A percentile compares a stretch with the other conserved stretches of the same genome.
phyloP scores from a whole-genome alignment of 2,329 filamentous ascomycete genomes.

The Fusarium sp. region DNA sequence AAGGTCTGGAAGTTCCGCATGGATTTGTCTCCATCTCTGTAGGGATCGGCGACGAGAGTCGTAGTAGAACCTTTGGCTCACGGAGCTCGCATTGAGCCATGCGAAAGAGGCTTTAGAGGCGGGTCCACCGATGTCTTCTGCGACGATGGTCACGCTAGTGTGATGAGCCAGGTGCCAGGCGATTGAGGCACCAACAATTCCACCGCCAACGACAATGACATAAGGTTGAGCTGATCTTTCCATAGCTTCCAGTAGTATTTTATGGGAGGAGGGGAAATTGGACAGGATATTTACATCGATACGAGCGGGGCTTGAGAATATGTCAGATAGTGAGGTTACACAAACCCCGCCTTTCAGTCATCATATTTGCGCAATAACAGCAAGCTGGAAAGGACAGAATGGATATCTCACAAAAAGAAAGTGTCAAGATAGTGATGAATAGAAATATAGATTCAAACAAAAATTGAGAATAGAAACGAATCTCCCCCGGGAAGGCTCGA shows the following conservation, averaged over 20 bases:
- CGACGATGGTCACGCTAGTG: slow-evolving; percentile 21
- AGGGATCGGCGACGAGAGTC: slow-evolving; percentile 22
- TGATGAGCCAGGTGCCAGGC: slow-evolving; percentile 21
- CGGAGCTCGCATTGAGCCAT: slow-evolving; percentile 29
- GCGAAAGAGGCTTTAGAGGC: slow-evolving; percentile 23
- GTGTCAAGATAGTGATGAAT: fast-evolving
- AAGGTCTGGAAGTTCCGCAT: neutral
- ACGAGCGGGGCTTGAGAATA: neutral
- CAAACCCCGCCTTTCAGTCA: neutral
- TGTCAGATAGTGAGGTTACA: neutral
- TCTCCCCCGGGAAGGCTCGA: slow-evolving; percentile 45
- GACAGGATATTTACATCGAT: neutral
- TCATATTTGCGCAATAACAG: neutral
- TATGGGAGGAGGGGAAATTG: neutral
- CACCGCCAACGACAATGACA: slow-evolving; percentile 25
- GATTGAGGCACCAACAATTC: slow-evolving; percentile 27
- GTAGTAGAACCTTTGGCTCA: slow-evolving; percentile 12
- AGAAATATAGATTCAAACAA: no score
- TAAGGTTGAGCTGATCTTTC: neutral
- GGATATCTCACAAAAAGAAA: neutral
- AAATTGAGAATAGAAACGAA: neutral
- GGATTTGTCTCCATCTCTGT: slow-evolving; percentile 22
- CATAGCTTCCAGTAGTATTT: neutral
- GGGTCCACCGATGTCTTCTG: slow-evolving; percentile 20
- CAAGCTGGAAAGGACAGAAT: neutral